Evolutionary conservation across 306 rosid genomes (phyloP), one percentile per base, ranked within the genome.

Genomic region (Quercus rubra): DNA sequence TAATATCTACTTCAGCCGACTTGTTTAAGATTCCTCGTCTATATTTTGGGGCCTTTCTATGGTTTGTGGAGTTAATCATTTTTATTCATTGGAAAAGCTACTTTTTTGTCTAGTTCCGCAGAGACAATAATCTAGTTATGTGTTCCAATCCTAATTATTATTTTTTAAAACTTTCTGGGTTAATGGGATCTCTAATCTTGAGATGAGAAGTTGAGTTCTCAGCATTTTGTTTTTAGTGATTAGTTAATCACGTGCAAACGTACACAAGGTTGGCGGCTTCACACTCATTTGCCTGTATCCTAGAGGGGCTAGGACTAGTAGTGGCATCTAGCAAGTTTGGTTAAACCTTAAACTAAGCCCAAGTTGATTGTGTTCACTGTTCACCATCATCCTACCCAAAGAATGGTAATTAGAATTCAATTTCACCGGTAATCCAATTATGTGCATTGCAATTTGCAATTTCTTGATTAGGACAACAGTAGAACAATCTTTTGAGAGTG

Each of bases 61-160:
- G 70, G 63, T 52, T 83, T 68, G 92, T 92, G 94, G 94, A 86
- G 81, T 41, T 41, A 80, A 92, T 92, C 81, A 92, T 90, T 85
- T 82, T 8, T n/a, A 20, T 28, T 73, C 67, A 84, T 87, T 70
- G 89, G 86, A 83, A 88, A 89, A 58, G 86, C 70, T 49, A 59
- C 76, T 76, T 55, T 79, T 1, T 21, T 88, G 97, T 88, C 94
- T 83, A 87, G 91, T 92, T 92, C 97, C 74, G 35, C 79, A 86
- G 91, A 73, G 89, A 91, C 93, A 89, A 66, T 19, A 58, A 9
- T 21, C 63, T 78, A 59, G 77, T 76, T 51, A 51, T 77, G 85
- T 71, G 87, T 80, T 75, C 72, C 77, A 57, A 83, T 21, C 66
- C 19, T 3, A n/a, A 12, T 11, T 20, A 15, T 69, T 31, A 55